Evolutionary conservation across 2,329 filamentous ascomycete genomes (phyloP), one percentile per base, ranked within the genome.

Genomic region (Claviceps humidiphila): DNA sequence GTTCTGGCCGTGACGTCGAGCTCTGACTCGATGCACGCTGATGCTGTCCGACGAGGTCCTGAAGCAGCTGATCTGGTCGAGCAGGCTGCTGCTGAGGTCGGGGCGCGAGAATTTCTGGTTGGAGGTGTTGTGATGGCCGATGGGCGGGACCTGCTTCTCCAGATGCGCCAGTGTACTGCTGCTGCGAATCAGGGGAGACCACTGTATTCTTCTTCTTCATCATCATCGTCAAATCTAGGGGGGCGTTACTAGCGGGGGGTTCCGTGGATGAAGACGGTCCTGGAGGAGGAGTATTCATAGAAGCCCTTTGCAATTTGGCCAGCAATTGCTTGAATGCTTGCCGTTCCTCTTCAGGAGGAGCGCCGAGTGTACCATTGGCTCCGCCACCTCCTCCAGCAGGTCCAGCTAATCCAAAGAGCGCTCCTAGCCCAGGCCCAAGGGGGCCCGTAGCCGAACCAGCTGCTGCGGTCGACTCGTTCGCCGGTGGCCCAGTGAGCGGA

Each of bases 281-380:
- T 9, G 74, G 70, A 13, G 75, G 72, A 30, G 76, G 73, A 47
- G 70, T 69, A 45, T 65, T 70, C 56, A 67, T 58, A 2, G 71
- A 75, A 54, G 80, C 77, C 53, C 73, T 73, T 55, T 89, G 84
- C 42, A 95, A 78, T 76, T 95, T 94, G 59, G 86, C 80, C 39
- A 95, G 73, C 46, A 96, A 78, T 45, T 83, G 80, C 58, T 89
- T 81, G 67, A 96, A 95, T 1, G 89, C 90, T 65, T 89, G 85
- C 66, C 89, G 88, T 61, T 95, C 90, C 50, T 82, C 79, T 56
- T 82, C 81, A 5, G 74, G 68, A 11, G 74, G 24, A 50, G 50
- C 14, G 39, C 42, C 39, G 44, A 16, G n/a, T 26, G 20, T 30
- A 5, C 16, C 48, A 50, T 6, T 20, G 38, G 22, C 22, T 9